A percentile compares a stretch with the other conserved stretches of the same genome.
These are phyloP conservation scores for Sporodiniella umbellata DNA, from an alignment of 371 early-diverging fungal species.

Conservation along the genomic window DNA sequence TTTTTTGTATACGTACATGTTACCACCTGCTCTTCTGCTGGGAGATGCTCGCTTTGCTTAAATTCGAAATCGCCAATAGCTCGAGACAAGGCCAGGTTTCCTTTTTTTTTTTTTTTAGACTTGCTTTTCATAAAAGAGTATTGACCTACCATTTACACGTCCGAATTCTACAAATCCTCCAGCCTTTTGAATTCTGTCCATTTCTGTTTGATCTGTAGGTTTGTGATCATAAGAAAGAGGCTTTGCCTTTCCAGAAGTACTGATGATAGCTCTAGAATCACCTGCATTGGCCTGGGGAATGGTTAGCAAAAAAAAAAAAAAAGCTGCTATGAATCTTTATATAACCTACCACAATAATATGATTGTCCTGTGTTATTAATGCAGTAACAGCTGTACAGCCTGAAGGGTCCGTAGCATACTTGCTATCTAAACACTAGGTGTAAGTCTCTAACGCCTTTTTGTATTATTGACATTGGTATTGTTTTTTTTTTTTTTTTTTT, in stretches of 20 bases:
- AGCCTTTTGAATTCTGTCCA: conserved; percentile 75
- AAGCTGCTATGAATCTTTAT: too few species aligned
- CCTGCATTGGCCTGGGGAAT: conserved; percentile 77
- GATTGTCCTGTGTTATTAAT: conserved; percentile 21
- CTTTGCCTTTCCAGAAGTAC: conserved; percentile 63
- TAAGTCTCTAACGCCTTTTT: background rate
- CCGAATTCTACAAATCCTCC: conserved; percentile 96
- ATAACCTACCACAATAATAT: conserved; percentile 28
- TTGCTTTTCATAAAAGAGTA: too few species aligned
- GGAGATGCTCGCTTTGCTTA: conserved; percentile 70
- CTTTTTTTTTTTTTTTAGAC: conserved; percentile 18
- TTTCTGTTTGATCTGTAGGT: conserved; percentile 76
- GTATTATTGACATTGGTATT: background rate
- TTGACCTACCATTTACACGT: conserved; percentile 89
- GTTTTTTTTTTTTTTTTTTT: background rate
- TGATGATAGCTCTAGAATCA: conserved; percentile 87
- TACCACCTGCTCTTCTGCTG: conserved; percentile 85
- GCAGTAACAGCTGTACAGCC: conserved; percentile 89
- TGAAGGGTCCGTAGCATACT: conserved; percentile 71
- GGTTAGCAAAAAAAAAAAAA: background rate
- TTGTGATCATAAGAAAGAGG: conserved; percentile 90
- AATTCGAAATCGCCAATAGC: conserved; percentile 96
- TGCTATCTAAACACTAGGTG: conserved; percentile 61
- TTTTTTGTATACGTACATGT: conserved; percentile 44
- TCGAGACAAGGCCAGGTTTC: conserved; percentile 89